Percentiles rank a stretch among this genome's conserved stretches.
These are phyloP conservation scores for Aspergillus puulaauensis DNA, from an alignment of 2,329 filamentous ascomycete genomes.

Conservation along the genomic window DNA sequence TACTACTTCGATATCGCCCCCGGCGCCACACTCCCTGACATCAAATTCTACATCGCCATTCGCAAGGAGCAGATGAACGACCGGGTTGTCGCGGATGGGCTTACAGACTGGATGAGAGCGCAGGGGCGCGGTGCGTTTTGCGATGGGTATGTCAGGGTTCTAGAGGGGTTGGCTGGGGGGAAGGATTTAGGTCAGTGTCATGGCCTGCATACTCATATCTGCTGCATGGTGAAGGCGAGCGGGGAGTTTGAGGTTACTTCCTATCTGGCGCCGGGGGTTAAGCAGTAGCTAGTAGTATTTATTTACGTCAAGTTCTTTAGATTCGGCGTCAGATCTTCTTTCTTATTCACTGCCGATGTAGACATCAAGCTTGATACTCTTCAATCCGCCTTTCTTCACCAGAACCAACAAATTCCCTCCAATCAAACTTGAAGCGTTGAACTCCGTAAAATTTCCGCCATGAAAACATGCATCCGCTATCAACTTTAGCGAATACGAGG, in stretches of 20 bases:
- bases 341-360: too few relatives aligned
- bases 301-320: too few relatives aligned
- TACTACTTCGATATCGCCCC: conserved; percentile 3
- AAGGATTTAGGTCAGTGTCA: not conserved
- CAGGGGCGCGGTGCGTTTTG: not conserved
- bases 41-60: not conserved
- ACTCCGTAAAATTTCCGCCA: too few relatives aligned
- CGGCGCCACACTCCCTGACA: not conserved
- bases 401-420: too few relatives aligned
- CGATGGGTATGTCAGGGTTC: not conserved
- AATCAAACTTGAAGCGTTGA: too few relatives aligned
- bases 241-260: not conserved
- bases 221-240: not conserved
- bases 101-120: not conserved
- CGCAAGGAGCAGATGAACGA: not conserved
- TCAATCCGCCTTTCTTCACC: too few relatives aligned
- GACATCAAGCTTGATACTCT: too few relatives aligned
- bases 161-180: not conserved
- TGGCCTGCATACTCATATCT: not conserved
- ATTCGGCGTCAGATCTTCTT: too few relatives aligned
- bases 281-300: not conserved
- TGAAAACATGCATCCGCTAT: too few relatives aligned
- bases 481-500: too few relatives aligned
- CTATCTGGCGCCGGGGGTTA: not conserved
- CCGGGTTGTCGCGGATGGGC: not conserved